Conservation (phyloP, 371 early-diverging fungal species). For the Mortierella sp. region DNA sequence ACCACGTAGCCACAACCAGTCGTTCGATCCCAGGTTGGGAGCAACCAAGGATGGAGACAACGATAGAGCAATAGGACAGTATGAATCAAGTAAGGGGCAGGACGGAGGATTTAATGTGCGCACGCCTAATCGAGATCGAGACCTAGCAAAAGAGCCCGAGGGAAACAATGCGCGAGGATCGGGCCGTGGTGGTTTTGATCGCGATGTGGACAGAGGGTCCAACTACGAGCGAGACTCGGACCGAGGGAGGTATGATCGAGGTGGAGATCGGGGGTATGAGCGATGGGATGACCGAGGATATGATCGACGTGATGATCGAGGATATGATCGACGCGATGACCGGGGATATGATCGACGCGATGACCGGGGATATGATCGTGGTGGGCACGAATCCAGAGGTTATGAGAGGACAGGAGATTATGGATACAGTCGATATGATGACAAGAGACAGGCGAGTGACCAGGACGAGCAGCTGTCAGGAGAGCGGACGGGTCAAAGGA, state of each 20-base stretch:
- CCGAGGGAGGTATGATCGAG: constrained; percentile 17
- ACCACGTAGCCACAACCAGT: not conserved
- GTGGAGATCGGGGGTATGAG: constrained; percentile 13
- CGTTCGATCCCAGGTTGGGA: not conserved
- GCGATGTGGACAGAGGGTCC: not conserved
- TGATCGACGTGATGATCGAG: constrained; percentile 29
- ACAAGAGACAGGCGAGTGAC: not conserved
- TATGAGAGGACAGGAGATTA: constrained; percentile 10
- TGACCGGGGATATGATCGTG: constrained; percentile 18
- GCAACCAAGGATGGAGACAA: not conserved
- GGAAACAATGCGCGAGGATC: not conserved
- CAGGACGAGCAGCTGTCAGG: constrained; percentile 10
- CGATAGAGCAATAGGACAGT: not conserved
- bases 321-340: constrained; percentile 21
- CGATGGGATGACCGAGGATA: constrained; percentile 11
- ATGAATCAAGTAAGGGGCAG: not conserved
- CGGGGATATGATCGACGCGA: constrained; percentile 16
- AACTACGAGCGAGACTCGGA: constrained; percentile 13
- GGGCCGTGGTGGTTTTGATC: not conserved
- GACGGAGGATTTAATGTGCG: not conserved
- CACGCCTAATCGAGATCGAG: not conserved
- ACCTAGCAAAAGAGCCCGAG: not conserved
- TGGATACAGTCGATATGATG: not conserved
- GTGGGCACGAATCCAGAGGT: not conserved
- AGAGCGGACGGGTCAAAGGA: constrained; percentile 14